Base-by-base conservation (phyloP, 192 early-diverging fungal genomes). In the Spizellomyces punctatus region DNA sequence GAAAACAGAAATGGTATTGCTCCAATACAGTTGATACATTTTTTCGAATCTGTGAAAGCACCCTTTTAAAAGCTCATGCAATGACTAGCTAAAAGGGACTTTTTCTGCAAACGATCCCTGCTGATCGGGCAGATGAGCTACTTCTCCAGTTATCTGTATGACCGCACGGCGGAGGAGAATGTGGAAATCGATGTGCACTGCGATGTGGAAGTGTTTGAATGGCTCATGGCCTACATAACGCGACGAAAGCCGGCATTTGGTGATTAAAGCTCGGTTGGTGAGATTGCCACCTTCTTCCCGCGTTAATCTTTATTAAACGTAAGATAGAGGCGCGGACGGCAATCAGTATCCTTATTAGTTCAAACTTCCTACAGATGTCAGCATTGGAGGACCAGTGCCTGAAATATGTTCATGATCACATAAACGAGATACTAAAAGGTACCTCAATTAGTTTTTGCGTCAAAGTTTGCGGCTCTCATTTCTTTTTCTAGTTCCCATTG, bases 131-230 rank as follows among this genome's bases (percentile, higher is more conserved):
- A 86, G 57, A 86, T 86, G 84, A 82, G 81, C 17, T 86, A 85
- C 49, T 86, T 86, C 67, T 46, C 70, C 12, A 19, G 72, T 9
- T 80, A 80, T 41, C 59, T 86, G 4, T 61, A 63, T 22, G 74
- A 79, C 22, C 67, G 66, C 14, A 19, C 67, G 22, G 3, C 71
- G 1, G 54, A 49, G 10, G 71, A 80, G 10, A 70, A 59, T 63
- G 70, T 84, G 47, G 83, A 85, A 22, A 86, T 86, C 46, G 84
- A 86, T 56, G 84, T 86, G 3, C 84, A 86, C 59, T 86, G 81
- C 59, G 84, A 86, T 67, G 76, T 86, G 52, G 80, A 86, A 69
- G 84, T 86, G 10, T 86, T 86, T 79, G 83, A 86, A 63, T 85
- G 82, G 84, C 64, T 86, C 0, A 86, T 86, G 75, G 45, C 70